Conservation (phyloP, 1,284 basidiomycete species). For the Boletellus deceptivus region DNA sequence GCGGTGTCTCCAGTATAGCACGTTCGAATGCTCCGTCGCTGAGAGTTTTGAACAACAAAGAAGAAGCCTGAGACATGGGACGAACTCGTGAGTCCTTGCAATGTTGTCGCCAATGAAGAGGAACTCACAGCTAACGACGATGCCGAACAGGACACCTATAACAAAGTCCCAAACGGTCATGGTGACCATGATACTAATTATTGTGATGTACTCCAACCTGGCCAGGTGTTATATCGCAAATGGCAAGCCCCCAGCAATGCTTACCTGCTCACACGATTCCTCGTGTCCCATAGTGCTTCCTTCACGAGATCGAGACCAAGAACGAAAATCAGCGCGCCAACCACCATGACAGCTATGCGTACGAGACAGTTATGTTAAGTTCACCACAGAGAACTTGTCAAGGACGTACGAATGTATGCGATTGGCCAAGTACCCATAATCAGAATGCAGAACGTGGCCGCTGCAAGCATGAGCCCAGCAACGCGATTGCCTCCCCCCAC, state of each 20-base stretch:
- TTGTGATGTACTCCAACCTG: constrained; percentile 75
- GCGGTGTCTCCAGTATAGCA: constrained; percentile 78
- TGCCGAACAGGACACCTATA: constrained; percentile 89
- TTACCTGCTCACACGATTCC: constrained; percentile 80
- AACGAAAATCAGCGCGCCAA: constrained; percentile 92
- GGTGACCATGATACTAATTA: constrained; percentile 78
- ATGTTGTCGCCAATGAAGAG: not conserved
- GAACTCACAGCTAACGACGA: constrained; percentile 80
- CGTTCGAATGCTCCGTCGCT: constrained; percentile 77
- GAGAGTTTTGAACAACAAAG: constrained; percentile 94
- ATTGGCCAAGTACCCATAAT: constrained; percentile 85
- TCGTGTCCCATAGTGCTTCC: constrained; percentile 95
- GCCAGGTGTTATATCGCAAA: constrained; percentile 3
- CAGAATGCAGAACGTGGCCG: constrained; percentile 72
- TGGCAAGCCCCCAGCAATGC: constrained; percentile 28
- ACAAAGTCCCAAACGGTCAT: constrained; percentile 98
- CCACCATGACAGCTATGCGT: constrained; percentile 76
- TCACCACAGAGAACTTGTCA: not conserved
- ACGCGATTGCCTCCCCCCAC: constrained; percentile 87
- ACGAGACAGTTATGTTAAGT: constrained; percentile 38
- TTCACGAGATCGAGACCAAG: constrained; percentile 93
- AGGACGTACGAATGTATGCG: constrained; percentile 82
- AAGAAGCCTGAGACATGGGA: constrained; percentile 65
- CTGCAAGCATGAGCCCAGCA: constrained; percentile 84
- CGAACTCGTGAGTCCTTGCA: constrained; percentile 10